Percentiles rank a stretch among this genome's conserved stretches.
These are phyloP conservation scores for Tephrocybe sp. DNA, from an alignment of 768 basidiomycete species.

Conservation along the genomic window DNA sequence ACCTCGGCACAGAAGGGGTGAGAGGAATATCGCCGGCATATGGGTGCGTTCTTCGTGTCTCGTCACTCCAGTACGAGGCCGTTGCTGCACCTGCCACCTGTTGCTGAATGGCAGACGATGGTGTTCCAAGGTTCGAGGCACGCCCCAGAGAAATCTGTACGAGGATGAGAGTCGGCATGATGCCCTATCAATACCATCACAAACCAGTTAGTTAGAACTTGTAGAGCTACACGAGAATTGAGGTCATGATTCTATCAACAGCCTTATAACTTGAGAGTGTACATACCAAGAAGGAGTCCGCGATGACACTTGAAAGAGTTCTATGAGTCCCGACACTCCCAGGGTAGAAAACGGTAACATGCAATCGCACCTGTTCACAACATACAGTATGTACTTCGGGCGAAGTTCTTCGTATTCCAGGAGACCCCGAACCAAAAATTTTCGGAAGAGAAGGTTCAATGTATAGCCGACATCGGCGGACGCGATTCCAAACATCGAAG, in stretches of 20 bases:
- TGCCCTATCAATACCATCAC: conserved; percentile 13
- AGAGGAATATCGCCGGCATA: not conserved
- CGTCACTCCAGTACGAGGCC: conserved; percentile 7
- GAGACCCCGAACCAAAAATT: conserved; percentile 6
- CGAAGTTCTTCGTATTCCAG: conserved; percentile 13
- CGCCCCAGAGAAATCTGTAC: conserved; percentile 14
- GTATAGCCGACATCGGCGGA: conserved; percentile 18
- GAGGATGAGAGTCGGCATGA: conserved; percentile 20
- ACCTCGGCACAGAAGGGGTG: not conserved
- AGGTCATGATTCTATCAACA: not conserved
- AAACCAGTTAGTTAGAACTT: conserved; percentile 21
- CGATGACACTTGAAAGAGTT: conserved; percentile 11
- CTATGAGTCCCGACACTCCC: not conserved
- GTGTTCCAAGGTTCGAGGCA: conserved; percentile 5
- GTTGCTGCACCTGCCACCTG: not conserved
- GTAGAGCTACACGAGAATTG: conserved; percentile 11
- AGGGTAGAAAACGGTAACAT: not conserved
- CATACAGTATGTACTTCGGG: conserved; percentile 19
- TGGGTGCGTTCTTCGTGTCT: not conserved
- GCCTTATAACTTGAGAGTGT: not conserved
- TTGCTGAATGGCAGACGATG: not conserved
- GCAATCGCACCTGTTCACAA: conserved; percentile 17
- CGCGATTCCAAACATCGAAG: conserved; percentile 15
- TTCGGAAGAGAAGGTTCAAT: conserved; percentile 11
- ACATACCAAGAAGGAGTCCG: conserved; percentile 17